A percentile compares a stretch with the other conserved stretches of the same genome.
Conservation (phyloP, 2,329 filamentous ascomycete species). For the Penicillium sp. region DNA sequence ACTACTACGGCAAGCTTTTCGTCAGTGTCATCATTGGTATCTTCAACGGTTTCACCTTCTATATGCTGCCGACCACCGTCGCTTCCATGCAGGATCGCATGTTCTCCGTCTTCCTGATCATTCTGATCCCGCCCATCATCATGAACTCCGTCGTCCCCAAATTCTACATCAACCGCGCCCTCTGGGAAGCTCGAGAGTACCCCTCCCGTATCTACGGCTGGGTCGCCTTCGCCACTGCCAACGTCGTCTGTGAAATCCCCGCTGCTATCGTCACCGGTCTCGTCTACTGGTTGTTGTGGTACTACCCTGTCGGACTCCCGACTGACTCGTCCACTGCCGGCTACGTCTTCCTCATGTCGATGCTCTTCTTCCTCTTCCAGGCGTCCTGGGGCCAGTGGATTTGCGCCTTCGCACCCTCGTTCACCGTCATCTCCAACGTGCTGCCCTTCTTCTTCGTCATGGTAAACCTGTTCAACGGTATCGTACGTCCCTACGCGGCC, state of each 20-base stretch:
- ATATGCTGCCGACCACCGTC: slow-evolving; percentile 67
- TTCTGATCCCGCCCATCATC: slow-evolving; percentile 71
- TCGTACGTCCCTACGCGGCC: slow-evolving; percentile 70
- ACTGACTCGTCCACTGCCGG: slow-evolving; percentile 69
- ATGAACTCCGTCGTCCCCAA: slow-evolving; percentile 78
- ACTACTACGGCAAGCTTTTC: slow-evolving; percentile 79
- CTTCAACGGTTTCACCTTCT: slow-evolving; percentile 83
- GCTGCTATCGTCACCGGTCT: slow-evolving; percentile 67
- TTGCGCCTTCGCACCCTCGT: slow-evolving; percentile 77
- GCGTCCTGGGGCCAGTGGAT: slow-evolving; percentile 84
- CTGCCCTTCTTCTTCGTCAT: slow-evolving; percentile 83
- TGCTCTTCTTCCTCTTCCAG: slow-evolving; percentile 79
- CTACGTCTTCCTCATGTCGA: slow-evolving; percentile 78
- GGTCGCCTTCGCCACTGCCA: slow-evolving; percentile 76
- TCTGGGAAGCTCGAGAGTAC: slow-evolving; percentile 76
- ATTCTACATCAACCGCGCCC: slow-evolving; percentile 73
- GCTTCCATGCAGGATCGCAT: slow-evolving; percentile 77
- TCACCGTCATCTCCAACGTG: slow-evolving; percentile 77
- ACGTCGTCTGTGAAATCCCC: slow-evolving; percentile 75
- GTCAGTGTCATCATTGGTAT: slow-evolving; percentile 72
- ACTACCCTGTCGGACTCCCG: slow-evolving; percentile 75
- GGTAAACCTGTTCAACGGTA: slow-evolving; percentile 77
- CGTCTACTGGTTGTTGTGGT: slow-evolving; percentile 78
- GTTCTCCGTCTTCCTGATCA: slow-evolving; percentile 73
- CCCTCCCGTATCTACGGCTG: slow-evolving; percentile 79